Percentiles rank a stretch among this genome's conserved stretches.
phyloP scores from a whole-genome alignment of 352 stramenopile species.

The Phytophthora sp. region DNA sequence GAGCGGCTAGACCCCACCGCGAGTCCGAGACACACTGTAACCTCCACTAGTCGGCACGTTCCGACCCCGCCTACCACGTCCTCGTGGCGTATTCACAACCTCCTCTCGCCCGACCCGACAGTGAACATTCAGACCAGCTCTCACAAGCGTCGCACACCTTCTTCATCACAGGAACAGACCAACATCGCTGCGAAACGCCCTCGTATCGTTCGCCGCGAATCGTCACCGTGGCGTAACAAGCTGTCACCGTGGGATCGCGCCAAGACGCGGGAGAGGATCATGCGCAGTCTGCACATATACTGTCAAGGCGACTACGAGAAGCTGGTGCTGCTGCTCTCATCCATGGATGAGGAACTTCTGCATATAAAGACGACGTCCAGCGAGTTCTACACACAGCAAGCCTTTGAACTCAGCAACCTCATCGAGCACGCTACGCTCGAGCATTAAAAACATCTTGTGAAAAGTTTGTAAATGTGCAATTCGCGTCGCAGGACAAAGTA shows the following conservation, averaged over 20 bases:
- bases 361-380: conserved; percentile 75
- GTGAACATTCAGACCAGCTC: conserved; percentile 20
- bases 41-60: conserved; percentile 17
- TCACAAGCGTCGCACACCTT: conserved; percentile 26
- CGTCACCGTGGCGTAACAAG: conserved; percentile 66
- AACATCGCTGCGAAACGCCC: conserved; percentile 36
- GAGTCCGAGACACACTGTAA: conserved; percentile 34
- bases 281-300: conserved; percentile 58
- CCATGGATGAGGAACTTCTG: conserved; percentile 83
- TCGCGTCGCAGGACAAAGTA: conserved; percentile 11
- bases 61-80: conserved; percentile 31
- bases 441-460: conserved; percentile 27
- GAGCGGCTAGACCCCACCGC: conserved; percentile 42
- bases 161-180: conserved; percentile 18
- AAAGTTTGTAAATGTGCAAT: conserved; percentile 30
- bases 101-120: conserved; percentile 33
- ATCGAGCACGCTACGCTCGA: conserved; percentile 59
- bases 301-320: conserved; percentile 69
- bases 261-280: conserved; percentile 71
- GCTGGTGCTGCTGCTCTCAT: conserved; percentile 62
- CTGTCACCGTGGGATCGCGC: conserved; percentile 58
- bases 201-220: conserved; percentile 48
- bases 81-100: conserved; percentile 33
- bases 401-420: conserved; percentile 54
- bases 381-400: conserved; percentile 71